A percentile compares a stretch with the other conserved stretches of the same genome.
Evolutionary conservation across 345 rosid genomes (phyloP).

Genomic region (Hibiscus trionum): DNA sequence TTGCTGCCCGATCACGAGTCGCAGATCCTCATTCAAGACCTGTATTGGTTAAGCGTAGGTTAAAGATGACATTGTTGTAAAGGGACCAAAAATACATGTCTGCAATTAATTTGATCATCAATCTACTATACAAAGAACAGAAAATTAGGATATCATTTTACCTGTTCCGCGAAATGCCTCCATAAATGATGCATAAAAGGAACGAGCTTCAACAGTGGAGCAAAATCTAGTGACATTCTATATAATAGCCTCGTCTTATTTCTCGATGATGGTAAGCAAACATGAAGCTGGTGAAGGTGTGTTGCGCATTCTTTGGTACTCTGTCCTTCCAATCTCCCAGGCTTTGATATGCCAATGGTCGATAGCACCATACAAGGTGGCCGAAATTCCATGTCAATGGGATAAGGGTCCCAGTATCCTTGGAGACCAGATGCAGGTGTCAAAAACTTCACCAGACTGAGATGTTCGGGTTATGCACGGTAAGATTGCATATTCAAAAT

Average conservation of each 20-base stretch:
- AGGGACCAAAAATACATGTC: no score
- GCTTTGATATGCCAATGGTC: constrained; percentile 58
- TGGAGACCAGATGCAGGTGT: constrained; percentile 85
- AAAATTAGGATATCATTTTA: constrained; percentile 13
- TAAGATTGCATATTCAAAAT: not conserved
- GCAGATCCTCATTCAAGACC: no score
- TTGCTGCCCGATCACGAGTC: constrained; percentile 70
- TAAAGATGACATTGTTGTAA: no score
- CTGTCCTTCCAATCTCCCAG: constrained; percentile 84
- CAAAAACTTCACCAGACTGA: constrained; percentile 84
- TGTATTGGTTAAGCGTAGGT: no score
- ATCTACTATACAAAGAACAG: no score
- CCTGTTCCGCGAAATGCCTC: constrained; percentile 96
- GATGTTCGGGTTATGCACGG: not conserved
- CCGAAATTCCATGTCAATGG: constrained; percentile 94
- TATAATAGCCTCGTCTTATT: constrained; percentile 74
- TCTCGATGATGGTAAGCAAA: constrained; percentile 84
- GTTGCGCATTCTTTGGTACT: constrained; percentile 64
- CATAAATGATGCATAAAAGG: constrained; percentile 84
- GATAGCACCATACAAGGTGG: constrained; percentile 97
- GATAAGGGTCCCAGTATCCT: constrained; percentile 99
- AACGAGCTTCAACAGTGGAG: constrained; percentile 65
- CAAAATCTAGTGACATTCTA: constrained; percentile 92
- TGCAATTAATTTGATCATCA: no score
- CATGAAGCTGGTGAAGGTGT: constrained; percentile 95